These are phyloP conservation scores for Carex myosuroides DNA, from an alignment of 176 grass and related monocot genomes.

Conservation along the genomic window DNA sequence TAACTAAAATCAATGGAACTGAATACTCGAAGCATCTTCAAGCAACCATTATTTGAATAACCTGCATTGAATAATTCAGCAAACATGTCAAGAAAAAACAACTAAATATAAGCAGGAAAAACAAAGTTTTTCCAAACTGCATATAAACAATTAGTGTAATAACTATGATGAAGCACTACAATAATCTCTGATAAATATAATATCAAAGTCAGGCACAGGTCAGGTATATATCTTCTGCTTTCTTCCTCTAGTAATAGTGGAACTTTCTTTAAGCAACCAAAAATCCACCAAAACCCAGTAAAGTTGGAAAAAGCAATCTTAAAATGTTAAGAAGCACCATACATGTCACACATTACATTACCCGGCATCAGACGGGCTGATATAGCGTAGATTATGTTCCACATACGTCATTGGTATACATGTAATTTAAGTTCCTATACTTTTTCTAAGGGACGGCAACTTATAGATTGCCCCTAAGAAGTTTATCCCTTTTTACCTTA, in stretches of 20 bases:
- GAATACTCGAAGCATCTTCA: not conserved
- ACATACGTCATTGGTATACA: not conserved
- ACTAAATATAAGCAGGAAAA: not conserved
- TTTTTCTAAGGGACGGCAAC: no score
- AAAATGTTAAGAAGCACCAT: no score
- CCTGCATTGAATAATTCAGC: not conserved
- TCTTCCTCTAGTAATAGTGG: not conserved
- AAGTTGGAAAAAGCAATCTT: no score
- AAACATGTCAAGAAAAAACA: not conserved
- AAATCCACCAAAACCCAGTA: not conserved
- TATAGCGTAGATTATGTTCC: not conserved
- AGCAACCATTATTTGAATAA: not conserved
- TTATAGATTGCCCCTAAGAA: no score
- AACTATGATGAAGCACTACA: not conserved
- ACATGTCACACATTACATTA: not conserved
- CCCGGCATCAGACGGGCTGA: not conserved
- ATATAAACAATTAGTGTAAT: not conserved
- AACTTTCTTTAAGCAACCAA: not conserved
- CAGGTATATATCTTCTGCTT: not conserved
- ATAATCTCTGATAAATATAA: not conserved
- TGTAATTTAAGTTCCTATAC: not conserved
- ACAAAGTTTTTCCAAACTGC: not conserved
- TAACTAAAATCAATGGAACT: not conserved
- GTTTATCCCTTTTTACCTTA: no score
- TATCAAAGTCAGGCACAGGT: not conserved